These are phyloP conservation scores for Pseudogymnoascus verrucosus DNA, from an alignment of 2,329 filamentous ascomycete genomes.

Conservation along the genomic window DNA sequence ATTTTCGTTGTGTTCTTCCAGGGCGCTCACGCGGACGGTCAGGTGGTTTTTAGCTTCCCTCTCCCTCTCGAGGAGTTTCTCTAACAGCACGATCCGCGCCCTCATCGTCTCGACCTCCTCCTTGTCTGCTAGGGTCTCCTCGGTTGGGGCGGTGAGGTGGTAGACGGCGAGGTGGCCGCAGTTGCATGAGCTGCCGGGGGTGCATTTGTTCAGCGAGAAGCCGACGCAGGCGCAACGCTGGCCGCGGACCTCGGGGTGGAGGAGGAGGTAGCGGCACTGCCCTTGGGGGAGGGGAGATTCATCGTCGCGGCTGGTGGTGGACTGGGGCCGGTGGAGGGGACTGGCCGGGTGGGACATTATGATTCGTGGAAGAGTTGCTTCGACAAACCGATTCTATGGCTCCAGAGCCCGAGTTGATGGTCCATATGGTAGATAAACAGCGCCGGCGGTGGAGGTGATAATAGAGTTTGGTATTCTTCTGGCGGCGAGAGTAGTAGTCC, in stretches of 20 bases:
- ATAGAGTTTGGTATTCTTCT: background rate
- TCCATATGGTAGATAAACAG: background rate
- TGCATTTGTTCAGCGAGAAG: constrained; percentile 46
- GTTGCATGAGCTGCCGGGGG: constrained; percentile 47
- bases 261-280: constrained; percentile 51
- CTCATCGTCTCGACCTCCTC: constrained; percentile 42
- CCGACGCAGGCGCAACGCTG: constrained; percentile 51
- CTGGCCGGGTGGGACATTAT: background rate
- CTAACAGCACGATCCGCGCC: constrained; percentile 37
- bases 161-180: constrained; percentile 55
- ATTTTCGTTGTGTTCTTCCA: constrained; percentile 47
- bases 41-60: constrained; percentile 22
- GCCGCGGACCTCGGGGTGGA: constrained; percentile 48
- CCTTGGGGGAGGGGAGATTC: constrained; percentile 46
- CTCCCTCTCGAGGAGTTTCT: constrained; percentile 36
- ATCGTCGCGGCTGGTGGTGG: constrained; percentile 25
- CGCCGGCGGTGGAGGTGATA: background rate
- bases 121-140: constrained; percentile 36
- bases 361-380: constrained; percentile 1
- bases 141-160: constrained; percentile 38
- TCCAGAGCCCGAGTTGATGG: background rate
- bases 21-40: constrained; percentile 30
- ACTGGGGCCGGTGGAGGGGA: background rate
- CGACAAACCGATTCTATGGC: background rate
- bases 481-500: too few species aligned